A percentile compares a stretch with the other conserved stretches of the same genome.
These are phyloP conservation scores for Skeletonema marinoi DNA, from an alignment of 108 stramenopile genomes.

Conservation along the genomic window DNA sequence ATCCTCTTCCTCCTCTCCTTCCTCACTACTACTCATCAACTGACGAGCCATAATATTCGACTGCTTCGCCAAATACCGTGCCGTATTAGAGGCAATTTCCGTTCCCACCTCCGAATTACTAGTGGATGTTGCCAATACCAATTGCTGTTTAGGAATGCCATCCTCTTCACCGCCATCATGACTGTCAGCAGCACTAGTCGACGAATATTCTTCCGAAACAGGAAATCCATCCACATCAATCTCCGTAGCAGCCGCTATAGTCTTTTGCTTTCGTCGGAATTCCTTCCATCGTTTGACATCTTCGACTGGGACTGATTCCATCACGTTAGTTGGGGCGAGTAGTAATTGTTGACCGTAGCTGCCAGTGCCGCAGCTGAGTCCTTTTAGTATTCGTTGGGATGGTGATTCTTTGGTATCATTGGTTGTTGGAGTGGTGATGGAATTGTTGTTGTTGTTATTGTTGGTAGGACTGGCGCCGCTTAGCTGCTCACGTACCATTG, in stretches of 20 bases:
- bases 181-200: neutral
- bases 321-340: neutral
- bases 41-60: conserved; percentile 6
- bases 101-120: conserved; percentile 6
- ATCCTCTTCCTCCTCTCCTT: neutral
- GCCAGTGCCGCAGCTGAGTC: neutral
- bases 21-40: conserved; percentile 5
- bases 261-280: conserved; percentile 32
- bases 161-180: neutral
- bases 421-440: neutral
- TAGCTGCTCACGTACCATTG: neutral
- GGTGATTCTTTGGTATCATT: neutral
- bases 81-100: conserved; percentile 21
- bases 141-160: neutral
- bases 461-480: neutral
- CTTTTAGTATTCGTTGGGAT: neutral
- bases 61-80: conserved; percentile 4
- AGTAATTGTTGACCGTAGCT: neutral
- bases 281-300: conserved; percentile 43
- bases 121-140: neutral
- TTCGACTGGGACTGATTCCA: conserved; percentile 13
- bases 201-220: neutral
- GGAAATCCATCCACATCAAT: neutral
- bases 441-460: neutral
- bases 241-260: neutral